Base-by-base conservation (phyloP, 495 filamentous ascomycete species). In the Aspergillus diversus region DNA sequence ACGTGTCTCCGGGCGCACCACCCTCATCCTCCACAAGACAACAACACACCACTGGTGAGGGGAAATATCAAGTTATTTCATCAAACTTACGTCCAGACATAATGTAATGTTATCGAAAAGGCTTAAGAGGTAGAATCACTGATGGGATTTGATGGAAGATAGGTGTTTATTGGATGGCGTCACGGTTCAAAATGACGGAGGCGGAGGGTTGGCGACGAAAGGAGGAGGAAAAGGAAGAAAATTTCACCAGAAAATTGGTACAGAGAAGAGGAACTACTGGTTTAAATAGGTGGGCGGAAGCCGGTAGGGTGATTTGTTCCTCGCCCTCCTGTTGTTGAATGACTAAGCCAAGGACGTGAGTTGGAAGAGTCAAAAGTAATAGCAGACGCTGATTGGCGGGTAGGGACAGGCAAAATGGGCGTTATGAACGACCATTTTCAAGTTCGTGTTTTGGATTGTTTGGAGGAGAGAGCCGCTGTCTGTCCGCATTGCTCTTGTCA, bases 51-150 rank as follows among this genome's bases (percentile, higher is more conserved):
- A 27, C 21, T 27, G 21, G 21, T 43, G 4, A 43, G 11, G 39
- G 39, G n/a, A 43, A 43, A 43, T 43, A n/a, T 43, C 11, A 3
- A 43, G 27, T 68, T 50, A 42, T 12, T 55, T 13, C 31, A 43
- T 9, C 69, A 63, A 74, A 93, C 92, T 91, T 86, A 97, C 92
- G 92, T 91, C 92, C 92, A 92, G 92, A 93, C 92, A 97, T 97
- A 66, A 77, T 92, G 85, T 75, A 71, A 65, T 51, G 70, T 50
- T 56, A 61, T 61, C 16, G 17, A 67, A 55, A 57, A 61, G 31
- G n/a, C 21, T 43, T 65, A 68, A 64, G 53, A 63, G 47, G 60
- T 35, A 65, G 65, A 50, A 66, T 61, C 55, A 51, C 63, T 8
- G 66, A 74, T 74, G 65, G 58, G 70, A 68, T 66, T 57, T 57